phyloP scores from a whole-genome alignment of 164 flowering plant genomes.

The Magnolia changhungtana region DNA sequence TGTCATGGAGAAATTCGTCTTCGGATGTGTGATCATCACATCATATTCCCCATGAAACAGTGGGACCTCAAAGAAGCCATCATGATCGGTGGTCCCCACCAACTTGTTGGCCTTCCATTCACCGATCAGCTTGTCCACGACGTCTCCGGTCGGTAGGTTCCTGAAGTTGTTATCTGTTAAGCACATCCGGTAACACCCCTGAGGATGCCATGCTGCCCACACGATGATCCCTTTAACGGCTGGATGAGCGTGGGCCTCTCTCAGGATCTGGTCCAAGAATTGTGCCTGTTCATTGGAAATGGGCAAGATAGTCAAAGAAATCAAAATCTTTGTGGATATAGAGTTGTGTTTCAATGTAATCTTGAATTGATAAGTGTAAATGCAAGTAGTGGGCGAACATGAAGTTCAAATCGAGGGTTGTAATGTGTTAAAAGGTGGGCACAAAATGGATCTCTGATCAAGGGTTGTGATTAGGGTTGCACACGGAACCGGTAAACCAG shows the following conservation, averaged over 20 bases:
- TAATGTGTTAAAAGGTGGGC: background rate
- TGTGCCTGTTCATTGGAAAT: conserved; percentile 31
- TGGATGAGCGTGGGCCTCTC: conserved; percentile 61
- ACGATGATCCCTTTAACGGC: conserved; percentile 56
- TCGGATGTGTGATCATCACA: conserved; percentile 30
- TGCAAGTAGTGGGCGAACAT: background rate
- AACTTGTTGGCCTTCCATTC: conserved; percentile 29
- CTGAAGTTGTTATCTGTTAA: conserved; percentile 67
- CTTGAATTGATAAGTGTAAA: background rate
- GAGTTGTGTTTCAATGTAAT: background rate
- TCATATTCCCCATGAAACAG: conserved; percentile 70
- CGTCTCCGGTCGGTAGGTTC: conserved; percentile 64
- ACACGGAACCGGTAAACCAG: no score
- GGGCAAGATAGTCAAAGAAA: background rate
- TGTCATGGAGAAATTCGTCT: conserved; percentile 10
- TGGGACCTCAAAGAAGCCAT: conserved; percentile 43
- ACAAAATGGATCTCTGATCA: background rate
- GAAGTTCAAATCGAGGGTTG: background rate
- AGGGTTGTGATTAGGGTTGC: background rate
- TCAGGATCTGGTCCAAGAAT: conserved; percentile 50
- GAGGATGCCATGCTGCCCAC: conserved; percentile 53
- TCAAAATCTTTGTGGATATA: background rate
- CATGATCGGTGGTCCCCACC: conserved; percentile 30
- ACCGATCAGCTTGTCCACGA: conserved; percentile 57
- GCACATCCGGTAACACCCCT: conserved; percentile 65